A percentile compares a stretch with the other conserved stretches of the same genome.
phyloP scores from a whole-genome alignment of 2,329 filamentous ascomycete genomes.

The Arachnomyces sp. region DNA sequence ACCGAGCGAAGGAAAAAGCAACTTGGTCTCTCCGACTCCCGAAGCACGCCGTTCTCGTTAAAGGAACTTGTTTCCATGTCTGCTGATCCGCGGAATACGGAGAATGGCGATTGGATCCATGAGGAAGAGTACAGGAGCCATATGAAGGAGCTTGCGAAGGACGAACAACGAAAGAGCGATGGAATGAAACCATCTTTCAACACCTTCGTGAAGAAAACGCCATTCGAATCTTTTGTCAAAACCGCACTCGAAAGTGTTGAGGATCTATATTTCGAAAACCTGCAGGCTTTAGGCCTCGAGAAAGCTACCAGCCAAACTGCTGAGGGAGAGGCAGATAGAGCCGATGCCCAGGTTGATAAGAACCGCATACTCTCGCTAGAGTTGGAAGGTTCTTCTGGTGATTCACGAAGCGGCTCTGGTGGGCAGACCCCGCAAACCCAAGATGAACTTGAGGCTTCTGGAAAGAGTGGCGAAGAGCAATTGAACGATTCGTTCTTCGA shows the following conservation, averaged over 20 bases:
- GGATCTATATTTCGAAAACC: slow-evolving; percentile 68
- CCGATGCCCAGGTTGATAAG: slow-evolving; percentile 55
- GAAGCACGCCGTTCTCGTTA: slow-evolving; percentile 67
- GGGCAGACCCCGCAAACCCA: slow-evolving; percentile 18
- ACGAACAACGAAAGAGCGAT: slow-evolving; percentile 50
- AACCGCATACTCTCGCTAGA: slow-evolving; percentile 45
- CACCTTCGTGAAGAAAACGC: slow-evolving; percentile 50
- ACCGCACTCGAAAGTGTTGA: slow-evolving; percentile 77
- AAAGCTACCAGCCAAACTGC: slow-evolving; percentile 6
- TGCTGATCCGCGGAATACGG: slow-evolving; percentile 63
- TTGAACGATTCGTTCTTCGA: slow-evolving; percentile 7
- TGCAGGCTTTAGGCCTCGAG: slow-evolving; percentile 30
- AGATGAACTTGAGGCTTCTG: slow-evolving; percentile 6
- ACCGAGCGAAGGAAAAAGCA: slow-evolving; percentile 51
- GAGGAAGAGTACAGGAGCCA: slow-evolving; percentile 71
- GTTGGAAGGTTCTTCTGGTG: slow-evolving; percentile 31
- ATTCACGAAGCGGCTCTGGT: slow-evolving; percentile 35
- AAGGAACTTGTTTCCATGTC: slow-evolving; percentile 86
- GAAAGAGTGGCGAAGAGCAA: slow-evolving; percentile 6
- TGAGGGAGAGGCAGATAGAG: slow-evolving; percentile 10
- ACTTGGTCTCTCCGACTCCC: slow-evolving; percentile 56
- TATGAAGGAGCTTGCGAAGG: slow-evolving; percentile 52
- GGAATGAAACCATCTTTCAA: slow-evolving; percentile 48
- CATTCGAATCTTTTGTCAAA: slow-evolving; percentile 54
- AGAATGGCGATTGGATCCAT: slow-evolving; percentile 81